These are phyloP conservation scores for Mariannaea elegans DNA, from an alignment of 2,329 filamentous ascomycete species.

Conservation along the genomic window DNA sequence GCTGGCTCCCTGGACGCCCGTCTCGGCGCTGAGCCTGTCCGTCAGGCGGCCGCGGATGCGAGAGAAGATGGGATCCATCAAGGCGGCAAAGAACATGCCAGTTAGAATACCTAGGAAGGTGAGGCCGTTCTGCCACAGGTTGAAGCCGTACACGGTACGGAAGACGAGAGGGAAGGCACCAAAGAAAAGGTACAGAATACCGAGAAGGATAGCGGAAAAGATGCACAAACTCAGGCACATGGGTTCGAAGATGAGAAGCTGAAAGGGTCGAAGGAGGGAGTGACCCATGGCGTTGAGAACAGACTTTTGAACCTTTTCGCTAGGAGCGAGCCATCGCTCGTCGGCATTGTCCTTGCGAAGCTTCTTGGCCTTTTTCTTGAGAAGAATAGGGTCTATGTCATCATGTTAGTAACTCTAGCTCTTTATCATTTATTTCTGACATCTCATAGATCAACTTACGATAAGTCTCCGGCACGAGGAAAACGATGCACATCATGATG, in stretches of 20 bases:
- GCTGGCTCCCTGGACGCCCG: conserved; percentile 63
- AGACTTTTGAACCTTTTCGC: conserved; percentile 76
- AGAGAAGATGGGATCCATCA: conserved; percentile 73
- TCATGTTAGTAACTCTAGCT: conserved; percentile 12
- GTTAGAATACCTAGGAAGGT: conserved; percentile 77
- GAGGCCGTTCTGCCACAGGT: conserved; percentile 81
- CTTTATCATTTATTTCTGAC: not conserved
- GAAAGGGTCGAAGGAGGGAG: conserved; percentile 75
- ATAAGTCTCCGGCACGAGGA: conserved; percentile 89
- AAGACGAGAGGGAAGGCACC: conserved; percentile 89
- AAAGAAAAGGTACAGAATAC: conserved; percentile 90
- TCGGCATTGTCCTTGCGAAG: conserved; percentile 82
- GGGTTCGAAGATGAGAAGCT: conserved; percentile 81
- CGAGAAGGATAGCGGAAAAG: conserved; percentile 85
- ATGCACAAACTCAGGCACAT: conserved; percentile 87
- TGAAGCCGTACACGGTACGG: conserved; percentile 76
- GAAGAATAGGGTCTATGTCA: conserved; percentile 67
- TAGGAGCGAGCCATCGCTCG: conserved; percentile 76
- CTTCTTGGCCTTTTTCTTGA: conserved; percentile 75
- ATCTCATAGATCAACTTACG: conserved; percentile 53
- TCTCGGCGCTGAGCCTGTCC: conserved; percentile 59
- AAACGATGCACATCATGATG: conserved; percentile 69
- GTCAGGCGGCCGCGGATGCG: conserved; percentile 67
- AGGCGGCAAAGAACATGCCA: conserved; percentile 72
- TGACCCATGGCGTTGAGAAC: conserved; percentile 67